Evolutionary conservation across 2,329 filamentous ascomycete species (phyloP).

Genomic region (Acephala macrosclerotiorum): DNA sequence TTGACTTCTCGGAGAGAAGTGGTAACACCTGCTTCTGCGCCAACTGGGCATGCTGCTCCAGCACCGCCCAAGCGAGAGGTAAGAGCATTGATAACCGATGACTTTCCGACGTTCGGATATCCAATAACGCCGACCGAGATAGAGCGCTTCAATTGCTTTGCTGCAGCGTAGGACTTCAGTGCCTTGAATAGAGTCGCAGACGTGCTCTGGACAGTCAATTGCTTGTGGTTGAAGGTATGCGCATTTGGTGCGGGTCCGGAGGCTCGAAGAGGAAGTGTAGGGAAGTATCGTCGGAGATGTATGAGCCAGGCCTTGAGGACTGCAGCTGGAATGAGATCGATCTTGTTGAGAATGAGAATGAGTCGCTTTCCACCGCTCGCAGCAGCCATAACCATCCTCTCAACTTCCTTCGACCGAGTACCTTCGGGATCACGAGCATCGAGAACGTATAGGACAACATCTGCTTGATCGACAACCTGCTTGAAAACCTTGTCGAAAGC

Average conservation of each 20-base stretch:
- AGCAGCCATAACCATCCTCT: slow-evolving; percentile 90
- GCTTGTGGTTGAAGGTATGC: slow-evolving; percentile 90
- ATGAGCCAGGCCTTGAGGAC: slow-evolving; percentile 86
- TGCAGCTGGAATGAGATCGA: slow-evolving; percentile 84
- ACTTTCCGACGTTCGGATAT: slow-evolving; percentile 96
- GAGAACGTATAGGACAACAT: slow-evolving; percentile 91
- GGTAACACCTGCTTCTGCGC: slow-evolving; percentile 91
- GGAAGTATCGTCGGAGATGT: slow-evolving; percentile 88
- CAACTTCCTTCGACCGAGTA: slow-evolving; percentile 88
- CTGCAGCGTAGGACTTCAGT: slow-evolving; percentile 86
- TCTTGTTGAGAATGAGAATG: slow-evolving; percentile 94
- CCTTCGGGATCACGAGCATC: slow-evolving; percentile 92
- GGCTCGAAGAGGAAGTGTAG: slow-evolving; percentile 87
- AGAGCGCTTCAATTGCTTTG: slow-evolving; percentile 85
- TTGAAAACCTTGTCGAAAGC: slow-evolving; percentile 98
- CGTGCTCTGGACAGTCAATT: slow-evolving; percentile 86
- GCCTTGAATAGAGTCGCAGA: slow-evolving; percentile 86
- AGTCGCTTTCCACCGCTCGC: slow-evolving; percentile 84
- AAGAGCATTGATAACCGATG: slow-evolving; percentile 93
- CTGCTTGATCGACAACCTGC: slow-evolving; percentile 85
- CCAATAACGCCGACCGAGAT: slow-evolving; percentile 93
- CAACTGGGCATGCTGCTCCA: slow-evolving; percentile 80
- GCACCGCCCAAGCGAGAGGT: slow-evolving; percentile 77
- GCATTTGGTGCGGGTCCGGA: slow-evolving; percentile 84
- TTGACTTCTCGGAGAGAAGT: slow-evolving; percentile 90